Base-by-base conservation (phyloP, 2,329 filamentous ascomycete species). In the Piedraia hortae region DNA sequence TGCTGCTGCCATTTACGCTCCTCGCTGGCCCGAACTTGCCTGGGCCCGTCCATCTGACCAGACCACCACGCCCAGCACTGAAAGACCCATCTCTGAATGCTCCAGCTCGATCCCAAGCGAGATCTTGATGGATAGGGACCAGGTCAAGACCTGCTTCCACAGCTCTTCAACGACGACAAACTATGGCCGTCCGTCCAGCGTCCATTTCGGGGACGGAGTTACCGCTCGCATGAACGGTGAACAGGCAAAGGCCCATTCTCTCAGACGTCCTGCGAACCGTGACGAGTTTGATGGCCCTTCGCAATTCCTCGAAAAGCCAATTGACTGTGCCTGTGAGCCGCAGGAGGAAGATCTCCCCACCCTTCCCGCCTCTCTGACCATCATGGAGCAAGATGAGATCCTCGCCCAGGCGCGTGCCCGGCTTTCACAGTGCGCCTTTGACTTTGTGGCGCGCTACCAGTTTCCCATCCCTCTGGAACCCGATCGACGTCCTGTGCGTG, bases 231-330 rank as follows among this genome's bases (percentile, higher is more conserved):
- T n/a, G n/a, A n/a, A n/a, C 23, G 26, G 37, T 12, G 14, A 22
- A 11, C 31, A 37, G 18, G 28, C 24, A 19, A 37, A 34, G 26
- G 27, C 30, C 14, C 34, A 34, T 23, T 44, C 47, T 18, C 67
- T 73, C 39, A 58, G 71, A 34, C 60, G 70, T 14, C 64, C 72
- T 12, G 74, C 70, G 18, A 80, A 80, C 48, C 60, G 75, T 28
- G 75, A 88, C 51, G 75, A 85, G 46, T 88, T 88, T 46, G 75
- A 85, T 46, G 75, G 75, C 3, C 74, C 75, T 5, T 71, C 78
- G 34, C 75, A 88, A 43, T 68, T 78, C 33, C 53, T 88, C 31
- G 65, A 73, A 31, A 61, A 65, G 20, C 74, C 73, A 17, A 56
- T 67, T 11, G 56, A 66, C 24, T 63, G 68, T 31, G 65, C 69